These are phyloP conservation scores for Diaporthe caulivora DNA, from an alignment of 2,329 filamentous ascomycete species.

Conservation along the genomic window DNA sequence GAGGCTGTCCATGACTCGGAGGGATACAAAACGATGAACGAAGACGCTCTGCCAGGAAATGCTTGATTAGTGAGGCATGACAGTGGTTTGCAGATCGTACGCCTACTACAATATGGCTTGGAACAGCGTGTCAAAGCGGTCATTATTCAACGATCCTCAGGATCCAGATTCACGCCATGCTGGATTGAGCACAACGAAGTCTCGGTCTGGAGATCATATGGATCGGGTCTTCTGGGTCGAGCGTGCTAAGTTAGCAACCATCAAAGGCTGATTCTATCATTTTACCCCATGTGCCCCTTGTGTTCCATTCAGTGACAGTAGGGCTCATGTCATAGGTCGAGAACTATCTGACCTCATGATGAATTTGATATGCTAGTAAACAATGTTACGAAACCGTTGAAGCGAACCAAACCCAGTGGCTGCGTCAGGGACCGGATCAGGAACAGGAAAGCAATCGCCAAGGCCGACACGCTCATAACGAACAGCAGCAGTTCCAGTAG, in stretches of 20 bases:
- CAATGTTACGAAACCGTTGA: not conserved
- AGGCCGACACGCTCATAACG: not conserved
- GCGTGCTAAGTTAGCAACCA: not conserved
- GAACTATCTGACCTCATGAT: not conserved
- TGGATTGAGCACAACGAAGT: not conserved
- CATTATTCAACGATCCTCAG: not conserved
- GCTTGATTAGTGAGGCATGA: not conserved
- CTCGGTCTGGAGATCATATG: not conserved
- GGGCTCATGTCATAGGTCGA: not conserved
- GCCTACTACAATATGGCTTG: not conserved
- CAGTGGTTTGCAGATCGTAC: not conserved
- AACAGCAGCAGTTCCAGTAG: not conserved
- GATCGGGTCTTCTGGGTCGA: not conserved
- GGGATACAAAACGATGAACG: not conserved
- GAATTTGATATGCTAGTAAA: not conserved
- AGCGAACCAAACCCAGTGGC: too few relatives aligned
- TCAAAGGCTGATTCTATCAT: not conserved
- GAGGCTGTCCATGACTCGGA: not conserved
- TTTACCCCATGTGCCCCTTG: not conserved
- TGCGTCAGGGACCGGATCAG: not conserved
- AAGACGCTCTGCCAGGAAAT: not conserved
- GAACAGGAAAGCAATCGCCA: not conserved
- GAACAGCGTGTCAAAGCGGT: not conserved
- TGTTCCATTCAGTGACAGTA: too few relatives aligned
- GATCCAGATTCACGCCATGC: not conserved